Conservation (phyloP, 2,329 filamentous ascomycete species). For the Aspergillus floridensis region DNA sequence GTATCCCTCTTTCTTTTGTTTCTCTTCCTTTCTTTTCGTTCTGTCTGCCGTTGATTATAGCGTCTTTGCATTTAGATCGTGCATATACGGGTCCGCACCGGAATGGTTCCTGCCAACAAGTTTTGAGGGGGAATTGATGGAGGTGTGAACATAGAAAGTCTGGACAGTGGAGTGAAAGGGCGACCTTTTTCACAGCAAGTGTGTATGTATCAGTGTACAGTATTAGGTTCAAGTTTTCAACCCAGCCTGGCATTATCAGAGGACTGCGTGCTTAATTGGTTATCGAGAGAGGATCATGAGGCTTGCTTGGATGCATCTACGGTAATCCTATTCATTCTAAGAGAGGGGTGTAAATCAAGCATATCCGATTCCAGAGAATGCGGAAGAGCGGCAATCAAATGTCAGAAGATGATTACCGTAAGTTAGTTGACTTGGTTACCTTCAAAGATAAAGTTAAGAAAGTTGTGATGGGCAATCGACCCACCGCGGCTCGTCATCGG, state of each 20-base stretch:
- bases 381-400: too few relatives aligned
- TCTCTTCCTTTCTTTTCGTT: background rate
- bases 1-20: background rate
- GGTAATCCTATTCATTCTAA: too few relatives aligned
- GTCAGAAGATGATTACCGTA: too few relatives aligned
- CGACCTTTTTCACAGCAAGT: slow-evolving; percentile 1
- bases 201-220: background rate
- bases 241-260: background rate
- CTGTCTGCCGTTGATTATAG: background rate
- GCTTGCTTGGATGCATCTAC: too few relatives aligned
- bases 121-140: background rate
- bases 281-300: too few relatives aligned
- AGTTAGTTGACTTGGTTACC: too few relatives aligned
- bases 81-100: slow-evolving; percentile 20
- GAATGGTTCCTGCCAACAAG: slow-evolving; percentile 5
- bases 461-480: background rate
- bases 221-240: too few relatives aligned
- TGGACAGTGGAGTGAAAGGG: slow-evolving; percentile 1
- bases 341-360: too few relatives aligned
- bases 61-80: slow-evolving; percentile 13
- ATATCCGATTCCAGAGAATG: too few relatives aligned
- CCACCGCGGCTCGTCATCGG: slow-evolving; percentile 5
- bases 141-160: slow-evolving; percentile 10
- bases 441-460: background rate
- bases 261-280: background rate